Conservation (phyloP, 2,329 filamentous ascomycete genomes). For the Hymenoscyphus repandus region DNA sequence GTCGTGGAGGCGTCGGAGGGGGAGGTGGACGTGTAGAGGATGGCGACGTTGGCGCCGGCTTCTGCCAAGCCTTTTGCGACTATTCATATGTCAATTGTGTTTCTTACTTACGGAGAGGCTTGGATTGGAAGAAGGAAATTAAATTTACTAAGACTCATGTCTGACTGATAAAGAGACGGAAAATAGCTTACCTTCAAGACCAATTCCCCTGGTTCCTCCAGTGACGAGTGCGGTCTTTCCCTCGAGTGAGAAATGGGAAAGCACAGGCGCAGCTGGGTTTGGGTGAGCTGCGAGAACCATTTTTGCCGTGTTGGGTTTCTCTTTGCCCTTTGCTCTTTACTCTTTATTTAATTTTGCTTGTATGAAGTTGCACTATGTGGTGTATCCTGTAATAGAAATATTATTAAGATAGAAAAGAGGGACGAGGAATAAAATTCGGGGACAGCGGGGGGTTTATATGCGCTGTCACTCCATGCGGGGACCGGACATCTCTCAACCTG, state of each 20-base stretch:
- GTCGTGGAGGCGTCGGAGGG: neutral
- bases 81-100: too few species aligned
- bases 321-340: too few species aligned
- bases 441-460: too few species aligned
- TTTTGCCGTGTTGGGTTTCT: neutral
- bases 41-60: slow-evolving; percentile 38
- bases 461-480: neutral
- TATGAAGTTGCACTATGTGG: too few species aligned
- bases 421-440: neutral
- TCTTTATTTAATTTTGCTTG: too few species aligned
- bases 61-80: slow-evolving; percentile 40
- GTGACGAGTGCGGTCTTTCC: slow-evolving; percentile 41
- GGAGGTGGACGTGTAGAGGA: slow-evolving; percentile 27
- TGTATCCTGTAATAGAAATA: too few species aligned
- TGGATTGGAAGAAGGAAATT: too few species aligned
- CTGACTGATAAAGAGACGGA: too few species aligned
- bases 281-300: slow-evolving; percentile 8
- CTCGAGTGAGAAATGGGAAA: slow-evolving; percentile 30
- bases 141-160: too few species aligned
- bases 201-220: slow-evolving; percentile 41
- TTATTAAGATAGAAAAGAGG: neutral
- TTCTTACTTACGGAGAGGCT: too few species aligned
- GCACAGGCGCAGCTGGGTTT: slow-evolving; percentile 3
- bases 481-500: slow-evolving; percentile 9
- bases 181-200: slow-evolving; percentile 28